Conservation (phyloP, 2,329 filamentous ascomycete genomes). For the Penicillium corylophilum region DNA sequence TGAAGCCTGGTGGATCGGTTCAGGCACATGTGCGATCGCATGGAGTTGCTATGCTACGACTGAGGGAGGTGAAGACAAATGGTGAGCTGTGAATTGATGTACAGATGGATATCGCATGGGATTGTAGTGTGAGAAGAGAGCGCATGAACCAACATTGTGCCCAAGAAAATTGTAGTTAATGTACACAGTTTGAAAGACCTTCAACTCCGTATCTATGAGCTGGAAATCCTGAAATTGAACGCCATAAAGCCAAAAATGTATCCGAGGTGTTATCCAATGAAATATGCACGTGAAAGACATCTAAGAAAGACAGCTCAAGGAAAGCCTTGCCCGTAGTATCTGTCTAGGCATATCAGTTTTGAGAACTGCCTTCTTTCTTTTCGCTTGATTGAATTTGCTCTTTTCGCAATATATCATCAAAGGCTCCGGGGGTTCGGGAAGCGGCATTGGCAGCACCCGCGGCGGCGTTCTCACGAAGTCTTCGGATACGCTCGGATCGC, state of each 20-base stretch:
- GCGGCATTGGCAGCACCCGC: conserved; percentile 23
- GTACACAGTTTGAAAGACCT: conserved; percentile 7
- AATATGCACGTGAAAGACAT: neutral
- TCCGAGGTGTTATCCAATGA: neutral
- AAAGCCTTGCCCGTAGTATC: neutral
- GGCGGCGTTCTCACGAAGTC: conserved; percentile 34
- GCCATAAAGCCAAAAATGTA: conserved; percentile 5
- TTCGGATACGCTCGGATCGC: conserved; percentile 37
- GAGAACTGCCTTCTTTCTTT: conserved; percentile 2
- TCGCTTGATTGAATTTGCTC: neutral
- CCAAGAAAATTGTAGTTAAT: conserved; percentile 9
- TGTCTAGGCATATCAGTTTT: neutral
- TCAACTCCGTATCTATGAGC: conserved; percentile 3
- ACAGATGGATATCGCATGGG: neutral
- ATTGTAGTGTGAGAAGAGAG: neutral
- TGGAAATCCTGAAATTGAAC: conserved; percentile 4
- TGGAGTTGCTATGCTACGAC: conserved; percentile 52
- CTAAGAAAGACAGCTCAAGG: neutral
- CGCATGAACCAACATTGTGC: neutral
- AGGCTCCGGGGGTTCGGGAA: conserved; percentile 10
- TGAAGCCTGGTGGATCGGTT: conserved; percentile 45
- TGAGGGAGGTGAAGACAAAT: conserved; percentile 31
- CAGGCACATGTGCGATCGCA: conserved; percentile 49
- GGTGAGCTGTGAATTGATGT: conserved; percentile 28
- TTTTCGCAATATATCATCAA: conserved; percentile 6